A percentile compares a stretch with the other conserved stretches of the same genome.
Evolutionary conservation across 352 stramenopile species (phyloP).

Genomic region (Phytophthora ramorum): DNA sequence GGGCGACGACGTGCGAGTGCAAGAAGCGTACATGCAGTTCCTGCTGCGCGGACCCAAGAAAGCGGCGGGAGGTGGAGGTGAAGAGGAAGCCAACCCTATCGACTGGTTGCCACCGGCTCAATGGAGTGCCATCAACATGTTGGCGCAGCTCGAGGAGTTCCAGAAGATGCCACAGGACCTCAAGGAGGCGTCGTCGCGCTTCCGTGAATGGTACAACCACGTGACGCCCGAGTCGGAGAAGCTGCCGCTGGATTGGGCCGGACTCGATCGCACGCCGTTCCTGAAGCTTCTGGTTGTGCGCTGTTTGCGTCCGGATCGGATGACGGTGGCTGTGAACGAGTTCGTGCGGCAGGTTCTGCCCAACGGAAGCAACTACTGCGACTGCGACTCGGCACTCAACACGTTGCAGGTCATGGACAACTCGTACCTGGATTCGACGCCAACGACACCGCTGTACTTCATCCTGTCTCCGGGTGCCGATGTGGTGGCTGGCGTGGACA

Average conservation of each 20-base stretch:
- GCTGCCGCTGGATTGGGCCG: slow-evolving; percentile 96
- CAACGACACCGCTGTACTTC: slow-evolving; percentile 97
- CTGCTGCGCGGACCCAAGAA: slow-evolving; percentile 92
- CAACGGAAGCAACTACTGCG: slow-evolving; percentile 94
- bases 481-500: slow-evolving; percentile 95
- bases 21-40: slow-evolving; percentile 97
- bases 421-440: slow-evolving; percentile 94
- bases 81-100: slow-evolving; percentile 77
- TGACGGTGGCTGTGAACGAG: slow-evolving; percentile 94
- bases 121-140: slow-evolving; percentile 92
- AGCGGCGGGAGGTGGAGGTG: slow-evolving; percentile 36
- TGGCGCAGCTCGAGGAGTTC: slow-evolving; percentile 96
- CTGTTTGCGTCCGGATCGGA: slow-evolving; percentile 93
- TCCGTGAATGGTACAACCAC: slow-evolving; percentile 99
- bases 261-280: slow-evolving; percentile 95
- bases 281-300: slow-evolving; percentile 97
- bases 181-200: slow-evolving; percentile 94
- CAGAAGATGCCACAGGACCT: slow-evolving; percentile 96
- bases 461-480: slow-evolving; percentile 96
- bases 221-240: slow-evolving; percentile 97
- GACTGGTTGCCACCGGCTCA: slow-evolving; percentile 94
- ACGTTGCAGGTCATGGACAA: slow-evolving; percentile 96
- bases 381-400: slow-evolving; percentile 97
- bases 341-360: slow-evolving; percentile 95
- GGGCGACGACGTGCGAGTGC: slow-evolving; percentile 92